Conservation (phyloP, 129 eudicot genomes). For the Escallonia rubra region DNA sequence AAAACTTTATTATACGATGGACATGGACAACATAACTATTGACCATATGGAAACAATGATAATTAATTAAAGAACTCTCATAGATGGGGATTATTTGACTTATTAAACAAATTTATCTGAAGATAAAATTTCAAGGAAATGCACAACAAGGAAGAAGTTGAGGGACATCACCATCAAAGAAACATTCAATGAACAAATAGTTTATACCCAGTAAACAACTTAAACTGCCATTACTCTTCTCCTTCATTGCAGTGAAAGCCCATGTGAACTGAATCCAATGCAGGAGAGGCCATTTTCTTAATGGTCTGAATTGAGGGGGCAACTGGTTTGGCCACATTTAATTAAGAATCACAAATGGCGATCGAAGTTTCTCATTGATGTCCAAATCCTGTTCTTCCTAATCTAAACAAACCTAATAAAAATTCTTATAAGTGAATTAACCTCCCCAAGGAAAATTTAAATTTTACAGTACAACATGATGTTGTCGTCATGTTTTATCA, state of each 20-base stretch:
- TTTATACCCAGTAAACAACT: conserved; percentile 3
- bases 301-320: background rate
- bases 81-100: background rate
- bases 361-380: conserved; percentile 18
- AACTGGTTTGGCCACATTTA: background rate
- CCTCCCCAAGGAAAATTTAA: too few relatives aligned
- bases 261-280: conserved; percentile 28
- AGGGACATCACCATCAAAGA: conserved; percentile 9
- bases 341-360: background rate
- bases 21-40: background rate
- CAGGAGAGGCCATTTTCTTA: background rate
- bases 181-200: conserved; percentile 26
- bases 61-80: background rate
- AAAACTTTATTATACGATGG: too few relatives aligned
- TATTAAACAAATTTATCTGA: background rate
- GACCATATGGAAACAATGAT: background rate
- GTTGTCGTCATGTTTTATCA: too few relatives aligned
- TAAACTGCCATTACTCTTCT: conserved; percentile 19
- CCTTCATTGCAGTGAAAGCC: conserved; percentile 38
- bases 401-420: too few relatives aligned
- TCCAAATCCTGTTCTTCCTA: too few relatives aligned
- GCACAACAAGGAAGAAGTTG: background rate
- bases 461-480: too few relatives aligned
- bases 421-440: too few relatives aligned
- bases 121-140: background rate